A percentile compares a stretch with the other conserved stretches of the same genome.
Evolutionary conservation across 257 asterid genomes (phyloP).

Genomic region (Lavandula angustifolia): DNA sequence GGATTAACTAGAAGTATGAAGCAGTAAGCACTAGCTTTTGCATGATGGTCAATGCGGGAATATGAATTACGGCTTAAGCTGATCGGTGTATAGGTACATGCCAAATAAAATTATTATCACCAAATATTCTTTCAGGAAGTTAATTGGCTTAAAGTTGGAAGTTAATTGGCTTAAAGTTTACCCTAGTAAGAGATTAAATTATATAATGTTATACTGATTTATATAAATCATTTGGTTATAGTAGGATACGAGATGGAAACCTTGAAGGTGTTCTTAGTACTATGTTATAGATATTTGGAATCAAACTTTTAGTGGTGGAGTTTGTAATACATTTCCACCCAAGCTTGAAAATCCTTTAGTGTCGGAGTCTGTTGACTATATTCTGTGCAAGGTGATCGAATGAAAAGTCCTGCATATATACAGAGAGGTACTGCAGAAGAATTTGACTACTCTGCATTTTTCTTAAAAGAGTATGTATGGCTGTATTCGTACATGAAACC

Average conservation of each 20-base stretch:
- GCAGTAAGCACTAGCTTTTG: background rate
- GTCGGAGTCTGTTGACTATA: background rate
- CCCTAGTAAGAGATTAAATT: background rate
- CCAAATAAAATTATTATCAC: background rate
- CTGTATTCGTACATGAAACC: background rate
- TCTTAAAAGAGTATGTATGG: no score
- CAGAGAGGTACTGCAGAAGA: background rate
- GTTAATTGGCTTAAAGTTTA: background rate
- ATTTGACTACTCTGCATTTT: background rate
- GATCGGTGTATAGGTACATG: constrained; percentile 9
- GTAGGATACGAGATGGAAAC: background rate
- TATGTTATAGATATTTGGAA: background rate
- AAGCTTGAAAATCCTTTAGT: background rate
- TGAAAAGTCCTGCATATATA: no score
- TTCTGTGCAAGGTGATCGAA: background rate
- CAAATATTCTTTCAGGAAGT: background rate
- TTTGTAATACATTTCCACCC: background rate
- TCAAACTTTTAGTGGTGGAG: background rate
- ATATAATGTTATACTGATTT: background rate
- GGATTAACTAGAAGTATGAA: background rate
- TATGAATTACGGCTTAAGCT: background rate
- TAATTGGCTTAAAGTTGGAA: constrained; percentile 2
- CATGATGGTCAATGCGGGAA: constrained; percentile 1
- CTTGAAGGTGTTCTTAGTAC: background rate
- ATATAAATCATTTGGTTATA: background rate